Base-by-base conservation (phyloP, 768 basidiomycete genomes). In the Rhizopogon roseolus region DNA sequence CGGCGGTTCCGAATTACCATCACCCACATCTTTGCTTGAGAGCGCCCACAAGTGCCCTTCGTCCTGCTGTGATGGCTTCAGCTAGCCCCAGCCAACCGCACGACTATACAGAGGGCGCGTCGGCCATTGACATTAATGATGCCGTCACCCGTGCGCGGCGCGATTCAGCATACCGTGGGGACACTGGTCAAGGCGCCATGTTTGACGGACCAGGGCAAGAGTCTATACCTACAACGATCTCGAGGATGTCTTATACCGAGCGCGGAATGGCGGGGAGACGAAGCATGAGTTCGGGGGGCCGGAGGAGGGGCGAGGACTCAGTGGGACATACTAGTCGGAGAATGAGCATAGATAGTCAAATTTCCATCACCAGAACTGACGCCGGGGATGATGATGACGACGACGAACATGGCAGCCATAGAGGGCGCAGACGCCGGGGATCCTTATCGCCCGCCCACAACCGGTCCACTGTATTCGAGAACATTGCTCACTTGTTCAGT, bases 71-170 rank as follows among this genome's bases (percentile, higher is more conserved):
- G 6, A 69, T 68, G 67, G 49, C 58, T 13, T 7, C 56, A 5
- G 41, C 49, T 11, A 27, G 53, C 38, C 49, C 69, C 27, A 53
- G 40, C 19, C 38, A 65, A 29, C 46, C 54, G 6, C 38, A 76
- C 59, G 92, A 94, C 72, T 94, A 94, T 66, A 93, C 92, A 1
- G 92, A 94, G 61, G 91, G 90, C 39, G 92, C 92, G 34, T 86
- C 88, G 10, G 75, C 82, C 6, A 73, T 82, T 29, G 92, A 92
- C 56, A 91, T 95, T 41, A 69, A 80, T 54, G 68, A 75, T 57
- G 90, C 80, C 16, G 60, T 86, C n/a, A 71, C 71, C 36, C 77
- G 71, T 32, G 69, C 80, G n/a, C 77, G 88, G 40, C 79, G 84
- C 17, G 81, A 88, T 62, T 91, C 91, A 5, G 82, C 84, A 49